Base-by-base conservation (phyloP, 2,329 filamentous ascomycete genomes). In the Alternaria triticina region DNA sequence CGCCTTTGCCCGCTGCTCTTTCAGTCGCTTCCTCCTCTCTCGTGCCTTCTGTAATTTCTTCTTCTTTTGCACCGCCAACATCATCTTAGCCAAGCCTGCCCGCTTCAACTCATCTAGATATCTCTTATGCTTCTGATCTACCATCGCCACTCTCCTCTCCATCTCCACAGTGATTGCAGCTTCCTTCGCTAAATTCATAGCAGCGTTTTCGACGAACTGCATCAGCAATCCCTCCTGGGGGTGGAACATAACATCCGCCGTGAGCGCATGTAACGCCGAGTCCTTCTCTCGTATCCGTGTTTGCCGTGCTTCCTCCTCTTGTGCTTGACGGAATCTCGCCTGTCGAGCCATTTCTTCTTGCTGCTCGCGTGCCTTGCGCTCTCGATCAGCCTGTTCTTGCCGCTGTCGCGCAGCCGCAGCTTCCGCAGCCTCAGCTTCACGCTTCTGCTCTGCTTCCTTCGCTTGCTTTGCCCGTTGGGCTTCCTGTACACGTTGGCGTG, bases 191-290 rank as follows among this genome's bases (percentile, higher is more conserved):
- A 81, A 72, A 11, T 75, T 72, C 5, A 72, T 68, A 23, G 80
- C 73, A 50, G 71, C 69, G 49, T 79, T 81, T 46, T 84, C 81
- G 25, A 85, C 68, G 59, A 79, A 84, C 59, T 85, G 83, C 58
- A 80, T 73, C 36, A 85, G 67, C 20, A 84, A 71, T n/a, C 83
- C 83, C 2, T 74, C 68, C n/a, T 71, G 69, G 0, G 74, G 71
- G 28, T 80, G 74, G 2, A 79, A 68, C n/a, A 82, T 74, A 15
- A 84, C 52, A 46, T 79, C 77, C 6, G 70, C 64, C 5, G 82
- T 77, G n/a, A 84, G 69, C 10, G 70, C 57, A 49, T 74, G 71
- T 15, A 77, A 74, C 54, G 77, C 72, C 12, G 52, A 51, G 22
- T 71, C 69, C 28, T 65, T 69, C 20, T 67, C 63, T 30, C 62